Evolutionary conservation across 768 basidiomycete species (phyloP), one percentile per base, ranked within the genome.

Genomic region (Podaxis sp.): DNA sequence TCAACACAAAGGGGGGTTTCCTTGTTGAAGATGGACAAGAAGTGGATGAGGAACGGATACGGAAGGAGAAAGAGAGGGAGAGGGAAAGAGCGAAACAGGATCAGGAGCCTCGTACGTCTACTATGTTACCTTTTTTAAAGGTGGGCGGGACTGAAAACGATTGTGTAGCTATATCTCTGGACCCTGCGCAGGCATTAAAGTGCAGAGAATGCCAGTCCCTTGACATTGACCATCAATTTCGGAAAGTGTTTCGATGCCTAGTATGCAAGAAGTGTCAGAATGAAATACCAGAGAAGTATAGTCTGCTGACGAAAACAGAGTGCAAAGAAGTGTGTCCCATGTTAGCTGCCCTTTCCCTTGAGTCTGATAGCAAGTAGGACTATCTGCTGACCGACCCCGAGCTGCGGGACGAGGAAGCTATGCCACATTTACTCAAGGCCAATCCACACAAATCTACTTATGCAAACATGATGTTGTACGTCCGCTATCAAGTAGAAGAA

Each of bases 381-480:
- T 99, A 98, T 74, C 85, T 99, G 19, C 76, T 98, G 57, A 60
- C 42, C 40, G n/a, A 68, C 95, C 94, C 96, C 36, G 97, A 99
- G 72, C 81, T 99, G 28, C 88, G 90, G 61, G 97, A 99, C 71
- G 87, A 92, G 69, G 93, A 97, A 68, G 77, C 90, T 17, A 84
- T 99, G 66, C 97, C 96, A 0, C 97, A 99, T 74, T 80, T 96
- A 26, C 82, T 99, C 62, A 94, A 96, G 71, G 91, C 93, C 19
- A 98, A 98, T 73, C 96, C 94, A 3, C 95, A 97, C 78, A 90
- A 92, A 66, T 91, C 95, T 11, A 96, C 93, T 0, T 99, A 92
- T 71, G 92, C 92, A 39, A 99, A 99, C 79, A 99, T 99, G 97
- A 99, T 99, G 97, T 82, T 99, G 22, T 99, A 92, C 76, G 81